Percentiles rank a stretch among this genome's conserved stretches.
phyloP scores from a whole-genome alignment of 139 green algal species.

The Chlamydomonas schloesseri region DNA sequence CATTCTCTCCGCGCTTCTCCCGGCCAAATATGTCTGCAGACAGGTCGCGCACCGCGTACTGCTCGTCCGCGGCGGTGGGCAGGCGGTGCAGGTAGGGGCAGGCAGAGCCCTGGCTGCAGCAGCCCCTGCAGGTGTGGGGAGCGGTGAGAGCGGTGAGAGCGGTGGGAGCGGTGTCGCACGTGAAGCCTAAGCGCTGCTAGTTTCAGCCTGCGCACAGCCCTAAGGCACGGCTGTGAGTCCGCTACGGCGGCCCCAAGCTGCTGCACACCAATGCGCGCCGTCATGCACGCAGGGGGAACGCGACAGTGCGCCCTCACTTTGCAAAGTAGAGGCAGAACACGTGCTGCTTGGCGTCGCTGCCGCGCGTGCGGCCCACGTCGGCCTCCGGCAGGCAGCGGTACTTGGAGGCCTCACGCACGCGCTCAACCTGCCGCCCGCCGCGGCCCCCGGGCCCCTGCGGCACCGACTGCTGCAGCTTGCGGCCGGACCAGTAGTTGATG shows the following conservation, averaged over 20 bases:
- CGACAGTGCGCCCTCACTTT: constrained; percentile 45
- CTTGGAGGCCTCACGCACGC: constrained; percentile 52
- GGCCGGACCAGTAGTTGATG: constrained; percentile 57
- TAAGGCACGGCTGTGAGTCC: too few species aligned
- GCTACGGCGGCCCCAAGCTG: too few species aligned
- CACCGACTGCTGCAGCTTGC: not conserved
- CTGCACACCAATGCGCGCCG: too few species aligned
- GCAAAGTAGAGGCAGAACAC: constrained; percentile 84
- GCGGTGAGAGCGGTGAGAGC: too few species aligned
- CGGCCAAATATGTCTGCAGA: constrained; percentile 77
- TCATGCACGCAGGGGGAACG: too few species aligned
- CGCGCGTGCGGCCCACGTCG: constrained; percentile 73
- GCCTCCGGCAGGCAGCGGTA: constrained; percentile 68
- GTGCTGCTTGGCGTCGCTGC: constrained; percentile 56
- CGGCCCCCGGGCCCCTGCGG: not conserved
- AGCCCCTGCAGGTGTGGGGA: constrained; percentile 52
- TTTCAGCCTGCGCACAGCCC: too few species aligned
- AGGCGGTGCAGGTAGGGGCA: constrained; percentile 80
- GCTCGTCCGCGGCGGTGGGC: constrained; percentile 69
- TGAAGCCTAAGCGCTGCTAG: too few species aligned
- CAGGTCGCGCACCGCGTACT: constrained; percentile 60
- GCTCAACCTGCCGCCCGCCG: not conserved
- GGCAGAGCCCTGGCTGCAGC: constrained; percentile 71
- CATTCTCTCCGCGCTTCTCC: constrained; percentile 64
- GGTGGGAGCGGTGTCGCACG: too few species aligned